A percentile compares a stretch with the other conserved stretches of the same genome.
phyloP scores from a whole-genome alignment of 441 rosid species.

The Populus tomentosa region DNA sequence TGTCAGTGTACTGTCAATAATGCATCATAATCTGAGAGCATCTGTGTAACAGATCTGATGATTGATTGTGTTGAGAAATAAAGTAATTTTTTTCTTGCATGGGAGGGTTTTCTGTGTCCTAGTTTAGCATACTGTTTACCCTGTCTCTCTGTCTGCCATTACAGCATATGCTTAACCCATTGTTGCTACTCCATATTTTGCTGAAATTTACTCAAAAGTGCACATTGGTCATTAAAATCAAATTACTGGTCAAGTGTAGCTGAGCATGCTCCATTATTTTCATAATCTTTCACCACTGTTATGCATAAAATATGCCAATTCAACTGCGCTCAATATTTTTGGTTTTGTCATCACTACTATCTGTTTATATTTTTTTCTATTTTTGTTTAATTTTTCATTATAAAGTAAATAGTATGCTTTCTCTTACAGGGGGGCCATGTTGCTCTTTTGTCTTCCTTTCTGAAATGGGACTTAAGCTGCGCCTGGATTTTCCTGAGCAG shows the following conservation, averaged over 20 bases:
- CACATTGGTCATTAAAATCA: neutral
- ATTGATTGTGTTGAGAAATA: neutral
- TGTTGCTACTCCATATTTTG: neutral
- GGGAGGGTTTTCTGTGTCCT: neutral
- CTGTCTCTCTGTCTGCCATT: neutral
- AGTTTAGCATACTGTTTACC: neutral
- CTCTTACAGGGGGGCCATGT: constrained; percentile 75
- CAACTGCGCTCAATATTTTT: neutral
- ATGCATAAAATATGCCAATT: neutral
- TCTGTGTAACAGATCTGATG: neutral
- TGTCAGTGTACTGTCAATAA: neutral
- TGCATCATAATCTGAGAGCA: constrained; percentile 1
- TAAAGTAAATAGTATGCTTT: constrained; percentile 6
- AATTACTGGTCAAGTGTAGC: neutral
- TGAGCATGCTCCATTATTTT: constrained; percentile 1
- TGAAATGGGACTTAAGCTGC: constrained; percentile 97
- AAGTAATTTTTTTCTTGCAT: constrained; percentile 1
- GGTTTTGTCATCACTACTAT: constrained; percentile 1
- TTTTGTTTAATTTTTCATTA: neutral
- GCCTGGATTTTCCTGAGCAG: constrained; percentile 92
- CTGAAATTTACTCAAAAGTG: neutral
- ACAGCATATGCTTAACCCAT: neutral
- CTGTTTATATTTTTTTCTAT: neutral
- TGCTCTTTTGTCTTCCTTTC: constrained; percentile 98
- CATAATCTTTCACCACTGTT: neutral